These are phyloP conservation scores for Trifolium repens DNA, from an alignment of 306 rosid species.

Conservation along the genomic window DNA sequence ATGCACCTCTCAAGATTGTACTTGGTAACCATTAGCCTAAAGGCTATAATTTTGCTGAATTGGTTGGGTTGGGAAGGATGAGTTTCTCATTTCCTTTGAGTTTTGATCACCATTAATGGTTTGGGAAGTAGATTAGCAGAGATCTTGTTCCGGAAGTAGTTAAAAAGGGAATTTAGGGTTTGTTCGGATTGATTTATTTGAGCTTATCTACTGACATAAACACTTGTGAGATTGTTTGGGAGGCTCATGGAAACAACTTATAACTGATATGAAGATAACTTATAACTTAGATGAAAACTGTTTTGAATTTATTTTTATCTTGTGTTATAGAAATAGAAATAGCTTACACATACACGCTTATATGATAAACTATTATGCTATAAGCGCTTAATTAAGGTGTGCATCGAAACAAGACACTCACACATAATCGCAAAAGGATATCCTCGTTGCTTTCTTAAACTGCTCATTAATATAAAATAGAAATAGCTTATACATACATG, in stretches of 20 bases:
- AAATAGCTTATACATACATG: background rate
- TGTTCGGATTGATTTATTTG: no score
- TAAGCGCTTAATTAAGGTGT: background rate
- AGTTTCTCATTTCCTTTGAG: no score
- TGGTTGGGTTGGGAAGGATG: no score
- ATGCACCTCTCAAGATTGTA: no score
- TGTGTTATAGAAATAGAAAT: background rate
- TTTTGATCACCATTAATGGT: no score
- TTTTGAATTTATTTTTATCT: background rate
- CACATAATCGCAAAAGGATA: background rate
- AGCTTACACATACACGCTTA: background rate
- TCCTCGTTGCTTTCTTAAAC: slow-evolving; percentile 24
- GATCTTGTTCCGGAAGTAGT: no score
- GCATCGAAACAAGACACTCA: background rate
- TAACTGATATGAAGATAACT: background rate
- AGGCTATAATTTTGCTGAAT: no score
- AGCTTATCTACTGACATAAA: no score
- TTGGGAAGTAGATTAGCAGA: no score
- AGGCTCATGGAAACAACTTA: background rate
- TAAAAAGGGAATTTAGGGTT: no score
- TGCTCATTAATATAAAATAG: background rate
- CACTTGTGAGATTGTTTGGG: background rate
- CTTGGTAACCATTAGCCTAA: no score
- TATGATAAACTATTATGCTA: background rate
- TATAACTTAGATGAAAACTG: background rate